Evolutionary conservation across 352 stramenopile genomes (phyloP).

Genomic region (Thraustochytrium sp.): DNA sequence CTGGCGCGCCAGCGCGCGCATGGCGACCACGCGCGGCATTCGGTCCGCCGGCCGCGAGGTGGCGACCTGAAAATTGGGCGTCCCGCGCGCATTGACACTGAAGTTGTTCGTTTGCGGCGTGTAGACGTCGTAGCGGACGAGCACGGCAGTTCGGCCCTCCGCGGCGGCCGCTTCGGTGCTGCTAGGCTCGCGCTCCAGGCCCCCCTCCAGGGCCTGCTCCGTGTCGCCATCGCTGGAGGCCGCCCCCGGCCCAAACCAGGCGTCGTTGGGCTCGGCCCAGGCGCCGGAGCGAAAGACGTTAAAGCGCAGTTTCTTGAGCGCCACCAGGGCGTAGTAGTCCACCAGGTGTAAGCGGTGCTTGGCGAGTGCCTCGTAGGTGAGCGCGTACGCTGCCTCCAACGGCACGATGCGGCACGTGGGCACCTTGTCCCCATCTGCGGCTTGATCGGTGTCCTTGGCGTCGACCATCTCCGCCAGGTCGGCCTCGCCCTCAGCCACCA

Average conservation of each 20-base stretch:
- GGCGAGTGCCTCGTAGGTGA: background rate
- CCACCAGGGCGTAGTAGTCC: conserved; percentile 31
- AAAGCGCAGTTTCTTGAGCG: conserved; percentile 33
- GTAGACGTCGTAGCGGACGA: background rate
- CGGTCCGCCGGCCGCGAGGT: background rate
- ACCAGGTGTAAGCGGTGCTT: background rate
- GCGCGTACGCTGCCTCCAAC: background rate
- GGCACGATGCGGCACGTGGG: background rate
- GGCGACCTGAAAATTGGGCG: conserved; percentile 11
- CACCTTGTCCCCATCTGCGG: background rate
- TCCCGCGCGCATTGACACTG: background rate
- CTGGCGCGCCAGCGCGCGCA: background rate
- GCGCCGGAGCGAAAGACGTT: conserved; percentile 9
- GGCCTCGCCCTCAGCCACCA: conserved; percentile 8
- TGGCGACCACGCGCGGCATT: background rate
- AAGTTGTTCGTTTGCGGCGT: background rate
- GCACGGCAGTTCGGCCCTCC: background rate
- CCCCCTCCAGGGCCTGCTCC: background rate
- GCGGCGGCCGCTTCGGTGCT: background rate
- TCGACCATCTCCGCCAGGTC: background rate
- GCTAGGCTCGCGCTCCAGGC: background rate
- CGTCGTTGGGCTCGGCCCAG: background rate
- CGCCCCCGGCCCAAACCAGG: background rate
- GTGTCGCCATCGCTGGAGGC: background rate
- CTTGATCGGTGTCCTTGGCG: background rate